Evolutionary conservation across 1,284 basidiomycete species (phyloP), one percentile per base, ranked within the genome.

Genomic region (Ganoderma meredithae): DNA sequence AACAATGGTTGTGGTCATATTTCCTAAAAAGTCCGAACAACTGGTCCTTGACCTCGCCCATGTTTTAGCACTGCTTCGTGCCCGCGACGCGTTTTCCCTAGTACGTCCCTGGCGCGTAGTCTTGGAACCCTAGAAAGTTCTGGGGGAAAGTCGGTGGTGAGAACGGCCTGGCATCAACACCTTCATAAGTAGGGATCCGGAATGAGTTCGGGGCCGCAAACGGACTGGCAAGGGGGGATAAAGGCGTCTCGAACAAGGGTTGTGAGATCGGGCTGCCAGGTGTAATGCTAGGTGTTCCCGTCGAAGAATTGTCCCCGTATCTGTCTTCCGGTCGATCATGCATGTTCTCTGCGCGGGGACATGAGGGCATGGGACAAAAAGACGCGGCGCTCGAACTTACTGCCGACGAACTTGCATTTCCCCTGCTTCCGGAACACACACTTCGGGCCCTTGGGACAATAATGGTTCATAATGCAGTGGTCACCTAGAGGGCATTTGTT

Each of bases 401-500:
- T 73, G 49, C 76, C 78, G 9, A 74, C 62, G 64, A 82, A 82
- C 65, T 80, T 81, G 74, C 81, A 82, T 56, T 76, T 80, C 5
- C 75, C 75, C 59, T 76, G 73, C 58, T 79, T 80, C 13, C 74
- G 67, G 67, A 76, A 81, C 4, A 60, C 15, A 65, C 81, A 82
- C 61, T 76, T 79, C 0, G 75, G 65, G 6, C 81, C 80, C 60
- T 76, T 74, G 1, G 81, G 79, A 65, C 81, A 81, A 25, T 39
- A 59, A 66, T 81, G 81, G 22, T 77, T 77, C 76, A 80, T 79
- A 63, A 74, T 75, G 60, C 80, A 81, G 22, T 68, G 63, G 6
- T 80, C 76, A 3, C 79, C 80, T 4, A 74, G 69, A 1, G 75
- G 67, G 68, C 83, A 84, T 1, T 59, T 62, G 58, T 77, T 71